phyloP scores from a whole-genome alignment of 2,329 filamentous ascomycete species.

The Dactylellina drechsleri region DNA sequence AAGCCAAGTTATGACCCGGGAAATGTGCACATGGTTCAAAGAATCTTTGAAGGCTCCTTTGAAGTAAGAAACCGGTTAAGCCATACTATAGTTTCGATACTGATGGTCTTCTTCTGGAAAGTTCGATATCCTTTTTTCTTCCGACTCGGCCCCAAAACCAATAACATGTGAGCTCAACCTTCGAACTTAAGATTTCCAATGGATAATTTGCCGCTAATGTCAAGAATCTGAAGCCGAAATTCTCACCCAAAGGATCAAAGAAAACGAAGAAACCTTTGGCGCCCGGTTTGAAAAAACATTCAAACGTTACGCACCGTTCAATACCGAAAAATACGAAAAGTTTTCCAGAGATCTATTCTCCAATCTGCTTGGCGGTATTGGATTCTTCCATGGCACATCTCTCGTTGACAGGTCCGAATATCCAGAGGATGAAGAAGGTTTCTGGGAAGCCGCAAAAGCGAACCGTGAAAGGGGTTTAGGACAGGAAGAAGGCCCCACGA shows the following conservation, averaged over 20 bases:
- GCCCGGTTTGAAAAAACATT: slow-evolving; percentile 79
- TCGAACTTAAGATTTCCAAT: background rate
- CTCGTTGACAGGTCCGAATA: slow-evolving; percentile 94
- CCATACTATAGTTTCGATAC: slow-evolving; percentile 25
- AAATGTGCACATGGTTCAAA: slow-evolving; percentile 89
- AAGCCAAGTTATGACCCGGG: slow-evolving; percentile 74
- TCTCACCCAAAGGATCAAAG: slow-evolving; percentile 75
- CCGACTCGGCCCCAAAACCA: slow-evolving; percentile 71
- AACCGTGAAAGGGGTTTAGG: slow-evolving; percentile 64
- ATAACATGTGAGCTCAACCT: slow-evolving; percentile 66
- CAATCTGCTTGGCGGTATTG: slow-evolving; percentile 91
- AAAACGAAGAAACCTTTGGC: slow-evolving; percentile 74
- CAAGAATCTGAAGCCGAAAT: slow-evolving; percentile 64
- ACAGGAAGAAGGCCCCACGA: slow-evolving; percentile 79
- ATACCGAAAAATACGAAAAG: slow-evolving; percentile 74
- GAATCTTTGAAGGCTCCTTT: slow-evolving; percentile 87
- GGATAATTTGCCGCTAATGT: slow-evolving; percentile 37
- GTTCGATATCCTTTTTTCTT: slow-evolving; percentile 92
- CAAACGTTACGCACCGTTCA: slow-evolving; percentile 79
- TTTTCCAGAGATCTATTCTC: slow-evolving; percentile 94
- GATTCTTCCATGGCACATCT: slow-evolving; percentile 91
- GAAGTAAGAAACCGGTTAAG: slow-evolving; percentile 64
- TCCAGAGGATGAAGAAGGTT: slow-evolving; percentile 92
- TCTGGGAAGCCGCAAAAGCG: slow-evolving; percentile 92
- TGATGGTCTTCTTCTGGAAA: slow-evolving; percentile 60